Percentiles rank a stretch among this genome's conserved stretches.
phyloP scores from a whole-genome alignment of 768 basidiomycete genomes.

The Strobilomyces confusus region DNA sequence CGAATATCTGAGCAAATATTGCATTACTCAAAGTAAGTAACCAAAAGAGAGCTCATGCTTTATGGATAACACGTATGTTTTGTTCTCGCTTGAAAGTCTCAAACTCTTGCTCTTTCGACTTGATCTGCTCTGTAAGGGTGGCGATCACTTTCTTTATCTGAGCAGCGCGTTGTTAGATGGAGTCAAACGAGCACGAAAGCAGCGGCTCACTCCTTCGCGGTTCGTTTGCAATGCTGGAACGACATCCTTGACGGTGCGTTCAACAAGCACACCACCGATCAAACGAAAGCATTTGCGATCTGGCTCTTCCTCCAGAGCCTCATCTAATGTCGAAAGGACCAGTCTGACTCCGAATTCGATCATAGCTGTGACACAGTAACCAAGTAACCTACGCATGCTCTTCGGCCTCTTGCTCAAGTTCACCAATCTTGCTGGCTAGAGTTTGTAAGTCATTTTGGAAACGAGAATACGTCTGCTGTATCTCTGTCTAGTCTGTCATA shows the following conservation, averaged over 20 bases:
- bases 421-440: conserved; percentile 92
- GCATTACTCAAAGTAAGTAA: neutral
- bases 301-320: conserved; percentile 78
- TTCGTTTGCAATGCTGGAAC: conserved; percentile 89
- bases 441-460: conserved; percentile 87
- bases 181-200: neutral
- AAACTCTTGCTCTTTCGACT: conserved; percentile 80
- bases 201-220: conserved; percentile 67
- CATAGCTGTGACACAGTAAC: neutral
- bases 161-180: conserved; percentile 9
- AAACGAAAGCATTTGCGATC: conserved; percentile 94
- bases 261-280: conserved; percentile 93
- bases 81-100: conserved; percentile 76
- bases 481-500: conserved; percentile 61
- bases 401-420: conserved; percentile 93
- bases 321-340: conserved; percentile 83
- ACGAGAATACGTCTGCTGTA: conserved; percentile 77
- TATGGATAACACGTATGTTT: conserved; percentile 59
- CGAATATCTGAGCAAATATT: neutral
- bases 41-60: conserved; percentile 18
- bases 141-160: conserved; percentile 83
- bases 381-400: conserved; percentile 74
- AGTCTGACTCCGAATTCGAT: conserved; percentile 46
- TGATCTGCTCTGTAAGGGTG: conserved; percentile 82
- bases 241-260: conserved; percentile 93